Evolutionary conservation across 495 filamentous ascomycete genomes (phyloP).

Genomic region (Penicillium simplicissimum): DNA sequence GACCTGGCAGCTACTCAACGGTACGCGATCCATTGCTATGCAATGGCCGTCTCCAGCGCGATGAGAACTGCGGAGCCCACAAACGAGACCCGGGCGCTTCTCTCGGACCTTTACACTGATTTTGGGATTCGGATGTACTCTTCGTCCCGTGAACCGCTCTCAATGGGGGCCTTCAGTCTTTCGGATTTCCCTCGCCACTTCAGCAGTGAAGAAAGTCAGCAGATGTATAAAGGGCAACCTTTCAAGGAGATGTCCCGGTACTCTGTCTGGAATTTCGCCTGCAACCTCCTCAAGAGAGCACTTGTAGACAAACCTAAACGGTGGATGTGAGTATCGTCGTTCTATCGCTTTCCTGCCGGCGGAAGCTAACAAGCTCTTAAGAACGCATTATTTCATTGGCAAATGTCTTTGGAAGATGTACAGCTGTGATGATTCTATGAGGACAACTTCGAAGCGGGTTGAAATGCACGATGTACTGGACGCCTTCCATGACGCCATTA

Average conservation of each 20-base stretch:
- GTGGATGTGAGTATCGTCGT: conserved; percentile 68
- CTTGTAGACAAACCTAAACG: conserved; percentile 71
- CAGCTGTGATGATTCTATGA: conserved; percentile 53
- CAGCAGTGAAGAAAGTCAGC: conserved; percentile 62
- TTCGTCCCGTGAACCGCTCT: conserved; percentile 86
- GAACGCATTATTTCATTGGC: conserved; percentile 83
- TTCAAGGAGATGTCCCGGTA: conserved; percentile 74
- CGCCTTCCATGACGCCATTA: conserved; percentile 71
- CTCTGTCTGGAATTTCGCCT: conserved; percentile 84
- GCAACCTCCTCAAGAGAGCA: conserved; percentile 74
- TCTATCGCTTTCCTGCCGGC: background rate
- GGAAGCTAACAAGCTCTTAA: conserved; percentile 30
- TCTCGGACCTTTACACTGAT: conserved; percentile 83
- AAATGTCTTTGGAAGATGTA: conserved; percentile 98
- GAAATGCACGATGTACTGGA: conserved; percentile 62
- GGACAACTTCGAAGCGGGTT: conserved; percentile 47
- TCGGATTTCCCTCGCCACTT: conserved; percentile 75
- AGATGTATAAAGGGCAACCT: conserved; percentile 72
- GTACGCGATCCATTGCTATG: conserved; percentile 87
- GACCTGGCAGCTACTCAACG: conserved; percentile 79
- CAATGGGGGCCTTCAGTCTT: conserved; percentile 80
- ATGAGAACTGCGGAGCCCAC: conserved; percentile 61
- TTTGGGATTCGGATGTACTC: conserved; percentile 90
- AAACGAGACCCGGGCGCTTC: conserved; percentile 60
- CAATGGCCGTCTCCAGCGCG: conserved; percentile 80